Conservation (phyloP, 129 eudicot genomes). For the Tagetes erecta region DNA sequence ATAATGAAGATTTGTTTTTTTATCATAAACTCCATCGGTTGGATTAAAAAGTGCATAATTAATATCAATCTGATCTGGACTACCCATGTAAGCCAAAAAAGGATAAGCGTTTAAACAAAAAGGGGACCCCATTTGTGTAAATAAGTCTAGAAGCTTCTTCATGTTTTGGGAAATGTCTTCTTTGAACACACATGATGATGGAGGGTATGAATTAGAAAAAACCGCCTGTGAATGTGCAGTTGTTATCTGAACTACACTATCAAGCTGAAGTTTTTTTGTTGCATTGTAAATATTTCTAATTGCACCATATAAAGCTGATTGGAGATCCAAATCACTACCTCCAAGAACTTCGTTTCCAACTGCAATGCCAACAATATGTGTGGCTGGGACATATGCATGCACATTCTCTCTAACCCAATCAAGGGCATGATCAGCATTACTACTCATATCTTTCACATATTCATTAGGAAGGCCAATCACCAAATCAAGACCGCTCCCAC, state of each 20-base stretch:
- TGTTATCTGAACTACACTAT: conserved; percentile 56
- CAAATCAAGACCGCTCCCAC: conserved; percentile 82
- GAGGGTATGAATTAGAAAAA: conserved; percentile 76
- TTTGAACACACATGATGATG: conserved; percentile 68
- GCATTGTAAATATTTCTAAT: conserved; percentile 78
- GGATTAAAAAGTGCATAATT: conserved; percentile 77
- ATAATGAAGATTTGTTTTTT: conserved; percentile 67
- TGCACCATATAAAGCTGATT: conserved; percentile 54
- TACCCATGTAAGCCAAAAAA: conserved; percentile 79
- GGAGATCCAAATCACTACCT: conserved; percentile 54
- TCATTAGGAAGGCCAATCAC: conserved; percentile 86
- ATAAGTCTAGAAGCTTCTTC: conserved; percentile 80
- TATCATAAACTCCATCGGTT: conserved; percentile 57
- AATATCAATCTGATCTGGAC: conserved; percentile 66
- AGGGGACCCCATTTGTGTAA: conserved; percentile 74
- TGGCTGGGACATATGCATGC: conserved; percentile 54
- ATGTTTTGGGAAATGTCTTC: conserved; percentile 56
- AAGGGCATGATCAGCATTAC: conserved; percentile 68
- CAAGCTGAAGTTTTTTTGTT: conserved; percentile 57
- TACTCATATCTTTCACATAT: conserved; percentile 62
- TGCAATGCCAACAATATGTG: conserved; percentile 80
- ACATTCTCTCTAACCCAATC: conserved; percentile 86
- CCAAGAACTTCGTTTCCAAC: conserved; percentile 86
- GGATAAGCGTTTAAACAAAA: conserved; percentile 95
- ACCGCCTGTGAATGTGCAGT: conserved; percentile 85